Evolutionary conservation across 352 stramenopile species (phyloP), one percentile per base, ranked within the genome.

Genomic region (Phytophthora tubulina): DNA sequence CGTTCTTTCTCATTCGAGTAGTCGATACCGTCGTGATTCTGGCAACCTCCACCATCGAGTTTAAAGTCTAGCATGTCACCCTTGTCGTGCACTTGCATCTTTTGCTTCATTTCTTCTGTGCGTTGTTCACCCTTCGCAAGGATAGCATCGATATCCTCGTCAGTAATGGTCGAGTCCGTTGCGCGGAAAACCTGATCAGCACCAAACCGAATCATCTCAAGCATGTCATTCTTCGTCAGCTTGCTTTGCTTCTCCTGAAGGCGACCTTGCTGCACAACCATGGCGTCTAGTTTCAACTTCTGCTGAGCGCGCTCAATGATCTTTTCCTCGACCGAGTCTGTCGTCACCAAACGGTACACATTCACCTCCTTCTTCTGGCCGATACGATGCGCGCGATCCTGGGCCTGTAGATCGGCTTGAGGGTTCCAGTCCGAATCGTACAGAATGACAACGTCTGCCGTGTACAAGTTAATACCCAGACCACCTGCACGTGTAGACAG

Each of bases 381-480:
- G 63, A 99, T 99, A 50, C 97, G 92, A 90, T 99, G 97, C 6
- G 97, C 97, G 57, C 98, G 89, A 80, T 99, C 98, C 88, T 96
- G 88, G 1, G 89, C 89, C 75, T 99, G 95, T 38, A 99, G 66
- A 84, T 99, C 97, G 2, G 96, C 95, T 81, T 99, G 97, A 6
- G 98, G 98, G 78, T 99, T 99, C 97, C 97, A 99, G 72, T 99
- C 97, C 46, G 85, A 97, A 76, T 99, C 97, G 73, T 98, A 99
- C 17, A 99, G 74, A 78, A 99, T 99, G 8, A 99, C 98, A 59
- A 99, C 93, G 79, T 99, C 98, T 15, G 98, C 98, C 14, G 97
- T 99, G 75, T 99, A 97, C 66, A 99, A 82, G 77, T 99, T 99
- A 75, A 99, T 99, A 63, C 97, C 97, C n/a, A 99, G 85, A 53